Percentiles rank a stretch among this genome's conserved stretches.
Evolutionary conservation across 495 filamentous ascomycete genomes (phyloP).

Genomic region (Rhypophila decipiens): DNA sequence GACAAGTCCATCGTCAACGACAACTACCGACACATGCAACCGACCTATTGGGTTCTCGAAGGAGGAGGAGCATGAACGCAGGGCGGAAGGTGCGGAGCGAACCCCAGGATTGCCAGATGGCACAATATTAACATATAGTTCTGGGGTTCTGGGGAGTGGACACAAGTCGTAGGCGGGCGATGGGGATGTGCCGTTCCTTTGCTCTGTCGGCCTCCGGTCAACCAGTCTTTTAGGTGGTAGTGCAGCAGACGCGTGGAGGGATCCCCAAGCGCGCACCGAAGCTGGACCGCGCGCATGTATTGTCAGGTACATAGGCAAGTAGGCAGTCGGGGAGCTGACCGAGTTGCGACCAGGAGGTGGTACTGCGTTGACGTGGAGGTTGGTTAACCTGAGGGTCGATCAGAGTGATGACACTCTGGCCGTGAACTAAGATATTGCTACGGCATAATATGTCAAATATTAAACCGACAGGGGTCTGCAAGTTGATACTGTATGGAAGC

Average conservation of each 20-base stretch:
- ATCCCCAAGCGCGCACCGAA: constrained; percentile 11
- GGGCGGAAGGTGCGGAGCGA: constrained; percentile 8
- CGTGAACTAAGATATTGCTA: neutral
- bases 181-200: neutral
- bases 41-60: constrained; percentile 11
- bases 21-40: constrained; percentile 12
- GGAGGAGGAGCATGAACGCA: constrained; percentile 7
- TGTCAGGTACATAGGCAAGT: too few species aligned
- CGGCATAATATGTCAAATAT: too few species aligned
- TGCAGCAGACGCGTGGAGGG: constrained; percentile 18
- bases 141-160: too few species aligned
- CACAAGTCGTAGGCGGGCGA: too few species aligned
- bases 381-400: too few species aligned
- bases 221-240: constrained; percentile 13
- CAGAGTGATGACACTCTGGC: neutral
- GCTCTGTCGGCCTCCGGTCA: constrained; percentile 7
- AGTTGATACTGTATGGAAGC: constrained; percentile 4
- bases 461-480: too few species aligned
- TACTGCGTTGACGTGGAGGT: neutral
- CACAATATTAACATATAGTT: too few species aligned
- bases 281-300: constrained; percentile 9
- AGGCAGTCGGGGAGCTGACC: neutral
- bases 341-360: neutral
- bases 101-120: too few species aligned
- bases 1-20: too few species aligned